Evolutionary conservation across 371 early-diverging fungal species (phyloP).

Genomic region (Syncephalis plumigaleata): DNA sequence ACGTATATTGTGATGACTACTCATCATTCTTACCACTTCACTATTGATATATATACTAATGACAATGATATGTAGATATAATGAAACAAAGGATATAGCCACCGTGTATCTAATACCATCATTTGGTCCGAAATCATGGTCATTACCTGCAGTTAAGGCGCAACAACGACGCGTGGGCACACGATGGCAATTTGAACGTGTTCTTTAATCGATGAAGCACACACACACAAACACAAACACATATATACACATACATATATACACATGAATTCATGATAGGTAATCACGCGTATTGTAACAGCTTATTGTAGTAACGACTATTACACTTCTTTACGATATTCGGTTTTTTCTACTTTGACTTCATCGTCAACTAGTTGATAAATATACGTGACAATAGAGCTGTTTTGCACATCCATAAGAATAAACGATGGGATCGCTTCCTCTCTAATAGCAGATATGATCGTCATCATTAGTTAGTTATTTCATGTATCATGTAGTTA

Average conservation of each 20-base stretch:
- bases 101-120: slow-evolving; percentile 7
- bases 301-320: too few relatives aligned
- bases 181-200: slow-evolving; percentile 20
- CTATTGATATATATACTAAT: background rate
- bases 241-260: too few relatives aligned
- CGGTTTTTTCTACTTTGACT: slow-evolving; percentile 83
- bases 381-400: slow-evolving; percentile 64
- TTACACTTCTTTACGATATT: slow-evolving; percentile 37
- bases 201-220: background rate
- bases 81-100: background rate
- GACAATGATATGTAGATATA: slow-evolving; percentile 1
- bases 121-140: slow-evolving; percentile 63
- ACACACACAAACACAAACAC: too few relatives aligned
- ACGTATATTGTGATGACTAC: too few relatives aligned
- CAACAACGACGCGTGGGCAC: slow-evolving; percentile 42
- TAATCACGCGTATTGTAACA: too few relatives aligned
- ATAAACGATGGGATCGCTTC: slow-evolving; percentile 77
- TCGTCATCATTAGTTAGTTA: background rate
- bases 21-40: background rate
- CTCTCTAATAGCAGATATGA: slow-evolving; percentile 10
- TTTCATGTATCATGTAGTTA: background rate
- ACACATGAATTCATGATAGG: too few relatives aligned
- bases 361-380: slow-evolving; percentile 81
- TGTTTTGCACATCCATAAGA: slow-evolving; percentile 79
- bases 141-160: slow-evolving; percentile 48